phyloP scores from a whole-genome alignment of 306 rosid genomes.

The Lotus japonicus region DNA sequence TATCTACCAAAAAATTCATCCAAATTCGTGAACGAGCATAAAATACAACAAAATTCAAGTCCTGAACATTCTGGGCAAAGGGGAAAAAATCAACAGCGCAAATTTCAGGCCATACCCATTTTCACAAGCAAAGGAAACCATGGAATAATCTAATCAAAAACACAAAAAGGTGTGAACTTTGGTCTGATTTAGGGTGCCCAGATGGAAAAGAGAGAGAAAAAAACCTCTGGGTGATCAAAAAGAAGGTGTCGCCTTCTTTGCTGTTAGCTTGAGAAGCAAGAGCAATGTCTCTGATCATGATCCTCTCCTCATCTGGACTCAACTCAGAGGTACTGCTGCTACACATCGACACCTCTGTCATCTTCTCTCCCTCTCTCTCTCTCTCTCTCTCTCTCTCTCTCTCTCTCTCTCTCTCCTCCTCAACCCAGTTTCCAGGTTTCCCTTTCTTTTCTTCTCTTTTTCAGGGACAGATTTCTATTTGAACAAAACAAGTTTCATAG shows the following conservation, averaged over 20 bases:
- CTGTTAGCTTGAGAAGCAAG: constrained; percentile 63
- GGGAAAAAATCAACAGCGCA: neutral
- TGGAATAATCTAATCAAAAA: neutral
- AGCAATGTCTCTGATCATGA: constrained; percentile 87
- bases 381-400: too few species aligned
- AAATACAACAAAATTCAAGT: neutral
- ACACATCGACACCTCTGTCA: constrained; percentile 67
- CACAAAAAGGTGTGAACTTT: constrained; percentile 6
- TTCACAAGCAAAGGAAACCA: neutral
- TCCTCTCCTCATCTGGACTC: constrained; percentile 84
- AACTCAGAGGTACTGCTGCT: constrained; percentile 48
- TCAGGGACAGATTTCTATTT: too few species aligned
- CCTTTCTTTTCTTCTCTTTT: too few species aligned
- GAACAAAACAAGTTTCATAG: too few species aligned
- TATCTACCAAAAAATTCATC: neutral
- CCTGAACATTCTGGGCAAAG: neutral
- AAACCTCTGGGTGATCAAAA: constrained; percentile 80
- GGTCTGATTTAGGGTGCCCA: constrained; percentile 13
- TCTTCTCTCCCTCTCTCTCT: too few species aligned
- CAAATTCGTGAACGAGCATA: neutral
- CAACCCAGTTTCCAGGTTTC: too few species aligned
- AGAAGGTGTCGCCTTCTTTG: constrained; percentile 86
- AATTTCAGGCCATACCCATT: neutral
- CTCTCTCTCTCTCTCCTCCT: too few species aligned
- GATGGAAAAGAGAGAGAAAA: neutral